A percentile compares a stretch with the other conserved stretches of the same genome.
Evolutionary conservation across 2,329 filamentous ascomycete species (phyloP).

Genomic region (Trichophaea hybrida): DNA sequence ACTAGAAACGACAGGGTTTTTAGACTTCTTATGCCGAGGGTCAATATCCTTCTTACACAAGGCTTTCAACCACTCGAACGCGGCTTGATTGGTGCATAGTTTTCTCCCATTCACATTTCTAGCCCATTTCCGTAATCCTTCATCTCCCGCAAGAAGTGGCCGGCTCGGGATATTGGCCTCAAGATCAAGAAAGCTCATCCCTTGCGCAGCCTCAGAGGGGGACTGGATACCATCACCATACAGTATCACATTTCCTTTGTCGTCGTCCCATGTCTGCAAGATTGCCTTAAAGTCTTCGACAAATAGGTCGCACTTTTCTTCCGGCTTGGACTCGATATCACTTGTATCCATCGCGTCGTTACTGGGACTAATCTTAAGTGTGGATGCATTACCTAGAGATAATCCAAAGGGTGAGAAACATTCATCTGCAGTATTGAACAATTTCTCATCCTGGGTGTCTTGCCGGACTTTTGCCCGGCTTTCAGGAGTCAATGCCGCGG

Average conservation of each 20-base stretch:
- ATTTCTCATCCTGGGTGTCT: conserved; percentile 24
- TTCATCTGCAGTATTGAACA: conserved; percentile 26
- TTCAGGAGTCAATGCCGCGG: conserved; percentile 24
- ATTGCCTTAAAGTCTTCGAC: conserved; percentile 31
- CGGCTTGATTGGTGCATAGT: conserved; percentile 43
- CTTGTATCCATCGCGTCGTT: conserved; percentile 16
- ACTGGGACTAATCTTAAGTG: conserved; percentile 20
- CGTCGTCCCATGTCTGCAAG: conserved; percentile 32
- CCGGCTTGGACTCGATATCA: conserved; percentile 1
- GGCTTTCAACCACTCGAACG: conserved; percentile 43
- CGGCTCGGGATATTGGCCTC: conserved; percentile 33
- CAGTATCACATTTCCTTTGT: conserved; percentile 29
- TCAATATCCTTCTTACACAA: conserved; percentile 12
- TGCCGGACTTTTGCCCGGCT: conserved; percentile 17
- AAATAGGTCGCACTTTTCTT: conserved; percentile 17
- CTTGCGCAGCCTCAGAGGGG: conserved; percentile 21
- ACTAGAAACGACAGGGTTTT: background rate
- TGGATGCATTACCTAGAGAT: conserved; percentile 23
- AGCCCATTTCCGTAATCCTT: conserved; percentile 41
- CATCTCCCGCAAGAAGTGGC: conserved; percentile 43
- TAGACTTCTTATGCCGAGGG: background rate
- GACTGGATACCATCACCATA: conserved; percentile 27
- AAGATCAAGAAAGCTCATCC: conserved; percentile 22
- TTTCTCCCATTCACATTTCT: conserved; percentile 37
- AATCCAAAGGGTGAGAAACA: conserved; percentile 24